Base-by-base conservation (phyloP, 805 yeast genomes). In the Grigorovia yakushimaensis region DNA sequence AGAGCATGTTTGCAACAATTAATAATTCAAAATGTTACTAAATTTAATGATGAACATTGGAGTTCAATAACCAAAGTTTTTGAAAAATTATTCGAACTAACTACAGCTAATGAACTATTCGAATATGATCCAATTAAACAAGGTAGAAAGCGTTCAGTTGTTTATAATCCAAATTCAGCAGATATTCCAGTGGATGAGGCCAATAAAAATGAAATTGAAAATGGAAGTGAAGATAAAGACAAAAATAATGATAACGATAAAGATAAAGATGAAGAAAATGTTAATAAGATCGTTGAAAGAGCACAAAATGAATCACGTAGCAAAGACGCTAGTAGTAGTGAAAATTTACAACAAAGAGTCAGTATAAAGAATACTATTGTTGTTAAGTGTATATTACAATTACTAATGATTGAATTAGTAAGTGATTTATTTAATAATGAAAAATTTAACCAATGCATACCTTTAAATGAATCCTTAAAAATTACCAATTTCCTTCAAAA, bases 361-460 rank as follows among this genome's bases (percentile, higher is more conserved):
- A 74, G 71, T 49, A 77, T 78, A 20, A 82, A 81, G 58, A 80
- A 87, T 23, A 73, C 84, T 0, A 87, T 91, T 59, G 95, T 93
- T 40, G 87, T 88, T 42, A 89, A 89, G 65, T 88, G 97, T 67
- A 94, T 93, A 20, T 70, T 91, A 54, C 98, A 93, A 61, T 70
- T 91, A 48, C 73, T 89, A 58, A 78, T 93, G 79, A 88, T 93
- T 57, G 96, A 91, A 62, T 77, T 87, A 0, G 72, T 88, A 22
- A 79, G 85, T 50, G 98, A 88, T 57, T 67, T 91, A 43, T 79
- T 88, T 62, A 88, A 83, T 42, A 84, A 83, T 47, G 76, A 71
- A 37, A 69, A 65, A 4, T 86, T 91, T 55, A 85, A 84, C 54
- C 77, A 73, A 43, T 57, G 73, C 21, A 77, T 88, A 47, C 94